A percentile compares a stretch with the other conserved stretches of the same genome.
Evolutionary conservation across 2,329 filamentous ascomycete genomes (phyloP).

Genomic region (Cytospora chrysosperma): DNA sequence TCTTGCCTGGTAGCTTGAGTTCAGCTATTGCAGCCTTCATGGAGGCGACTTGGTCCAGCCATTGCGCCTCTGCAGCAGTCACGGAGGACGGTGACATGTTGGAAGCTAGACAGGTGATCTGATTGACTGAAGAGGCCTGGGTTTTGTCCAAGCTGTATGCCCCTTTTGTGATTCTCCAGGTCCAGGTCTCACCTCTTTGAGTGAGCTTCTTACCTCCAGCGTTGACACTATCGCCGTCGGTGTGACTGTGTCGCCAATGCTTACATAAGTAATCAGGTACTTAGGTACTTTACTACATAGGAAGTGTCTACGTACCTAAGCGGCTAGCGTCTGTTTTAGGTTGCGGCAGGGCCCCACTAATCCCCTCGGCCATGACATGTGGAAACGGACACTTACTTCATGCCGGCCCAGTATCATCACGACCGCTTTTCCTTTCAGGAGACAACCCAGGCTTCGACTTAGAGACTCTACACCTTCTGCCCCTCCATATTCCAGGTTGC

Average conservation of each 20-base stretch:
- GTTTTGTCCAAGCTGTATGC: background rate
- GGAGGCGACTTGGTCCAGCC: slow-evolving; percentile 79
- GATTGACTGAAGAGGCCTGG: background rate
- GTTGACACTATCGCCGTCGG: slow-evolving; percentile 9
- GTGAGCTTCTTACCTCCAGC: background rate
- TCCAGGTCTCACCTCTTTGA: background rate
- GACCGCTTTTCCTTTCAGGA: slow-evolving; percentile 6
- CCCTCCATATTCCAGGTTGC: background rate
- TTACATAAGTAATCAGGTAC: background rate
- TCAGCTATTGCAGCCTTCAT: slow-evolving; percentile 85
- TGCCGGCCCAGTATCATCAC: background rate
- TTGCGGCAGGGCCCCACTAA: background rate
- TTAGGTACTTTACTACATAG: background rate
- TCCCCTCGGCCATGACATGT: background rate
- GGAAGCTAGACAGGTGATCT: background rate
- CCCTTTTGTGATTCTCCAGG: background rate
- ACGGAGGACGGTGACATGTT: slow-evolving; percentile 21
- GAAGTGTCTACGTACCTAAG: too few relatives aligned
- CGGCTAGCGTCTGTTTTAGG: background rate
- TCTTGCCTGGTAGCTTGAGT: slow-evolving; percentile 52
- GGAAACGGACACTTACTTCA: background rate
- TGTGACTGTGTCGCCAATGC: slow-evolving; percentile 12
- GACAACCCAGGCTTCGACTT: background rate
- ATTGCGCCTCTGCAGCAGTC: slow-evolving; percentile 56
- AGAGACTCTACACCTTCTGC: background rate